Evolutionary conservation across 139 green algal genomes (phyloP), one percentile per base, ranked within the genome.

Genomic region (Picochlorum costavermella): DNA sequence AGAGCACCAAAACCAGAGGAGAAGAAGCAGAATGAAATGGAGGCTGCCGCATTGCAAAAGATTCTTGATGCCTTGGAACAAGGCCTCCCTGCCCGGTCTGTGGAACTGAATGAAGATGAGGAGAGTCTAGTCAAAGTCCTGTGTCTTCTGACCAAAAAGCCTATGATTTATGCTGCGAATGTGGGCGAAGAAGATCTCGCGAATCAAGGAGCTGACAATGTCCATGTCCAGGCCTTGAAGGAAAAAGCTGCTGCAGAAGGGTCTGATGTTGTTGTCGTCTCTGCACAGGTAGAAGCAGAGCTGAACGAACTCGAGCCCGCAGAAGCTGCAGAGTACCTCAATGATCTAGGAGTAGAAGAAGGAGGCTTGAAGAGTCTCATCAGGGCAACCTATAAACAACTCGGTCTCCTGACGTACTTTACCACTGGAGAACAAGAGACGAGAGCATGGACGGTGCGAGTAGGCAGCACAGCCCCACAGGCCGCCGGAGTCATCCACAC

Each of bases 401-500:
- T 98, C 28, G 91, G 90, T 5, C 80, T 98, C 67, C 75, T 83
- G 16, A 99, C 94, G 2, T 99, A 97, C 83, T 99, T 97, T 84
- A 99, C 94, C 2, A 91, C 83, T 6, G 86, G 84, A 86, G 92
- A 96, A 57, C 92, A 98, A 82, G 93, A 97, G 78, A 95, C 88
- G 1, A 73, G 89, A 1, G 89, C 90, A 5, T 96, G 89, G 89
- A 96, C 90, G 6, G 91, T 96, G 61, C 67, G 55, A 16, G 36
- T 60, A 11, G 89, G 90, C 50, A 90, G 90, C 64, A 95, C 88
- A 1, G 90, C 90, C 4, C 89, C 89, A 1, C 81, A 96, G 68
- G 89, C 90, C 1, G 91, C 91, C 2, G 89, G 89, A 10, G 88
- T 96, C 13, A 97, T 97, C 71, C 91, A 97, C 73, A 85, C 63